Conservation (phyloP, 306 rosid species). For the cucumber (Cucumis sativus) region DNA sequence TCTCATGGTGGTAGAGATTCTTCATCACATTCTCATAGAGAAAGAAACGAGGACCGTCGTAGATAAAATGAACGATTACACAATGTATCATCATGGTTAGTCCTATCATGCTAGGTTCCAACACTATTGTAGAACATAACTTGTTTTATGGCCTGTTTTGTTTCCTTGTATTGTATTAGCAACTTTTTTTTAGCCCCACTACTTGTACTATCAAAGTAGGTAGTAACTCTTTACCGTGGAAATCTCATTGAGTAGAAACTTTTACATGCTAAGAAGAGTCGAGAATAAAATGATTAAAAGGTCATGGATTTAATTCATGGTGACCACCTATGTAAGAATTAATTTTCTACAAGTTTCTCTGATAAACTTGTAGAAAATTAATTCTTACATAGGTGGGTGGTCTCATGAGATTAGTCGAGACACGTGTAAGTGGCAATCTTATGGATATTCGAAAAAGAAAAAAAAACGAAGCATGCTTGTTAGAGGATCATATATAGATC, state of each 20-base stretch:
- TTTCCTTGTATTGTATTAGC: not conserved
- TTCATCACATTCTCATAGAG: not conserved
- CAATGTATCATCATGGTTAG: not conserved
- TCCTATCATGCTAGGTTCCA: not conserved
- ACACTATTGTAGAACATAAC: not conserved
- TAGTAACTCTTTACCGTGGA: not conserved
- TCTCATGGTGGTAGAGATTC: conserved; percentile 11
- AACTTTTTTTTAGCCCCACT: not conserved
- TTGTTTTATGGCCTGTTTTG: not conserved
- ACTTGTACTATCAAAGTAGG: not conserved
- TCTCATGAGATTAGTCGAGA: too few relatives aligned
- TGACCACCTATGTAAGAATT: too few relatives aligned
- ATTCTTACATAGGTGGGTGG: too few relatives aligned
- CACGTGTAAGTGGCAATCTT: too few relatives aligned
- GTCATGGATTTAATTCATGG: too few relatives aligned
- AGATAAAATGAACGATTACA: not conserved
- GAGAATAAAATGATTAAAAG: too few relatives aligned
- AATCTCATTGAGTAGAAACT: not conserved
- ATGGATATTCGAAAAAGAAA: too few relatives aligned
- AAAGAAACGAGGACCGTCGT: not conserved
- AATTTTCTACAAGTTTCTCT: too few relatives aligned
- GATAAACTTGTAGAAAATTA: too few relatives aligned
- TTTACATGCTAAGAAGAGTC: too few relatives aligned
- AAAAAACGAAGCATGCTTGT: too few relatives aligned
- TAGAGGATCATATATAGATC: not conserved